These are phyloP conservation scores for Westerdykella ornata DNA, from an alignment of 2,329 filamentous ascomycete genomes.

Conservation along the genomic window DNA sequence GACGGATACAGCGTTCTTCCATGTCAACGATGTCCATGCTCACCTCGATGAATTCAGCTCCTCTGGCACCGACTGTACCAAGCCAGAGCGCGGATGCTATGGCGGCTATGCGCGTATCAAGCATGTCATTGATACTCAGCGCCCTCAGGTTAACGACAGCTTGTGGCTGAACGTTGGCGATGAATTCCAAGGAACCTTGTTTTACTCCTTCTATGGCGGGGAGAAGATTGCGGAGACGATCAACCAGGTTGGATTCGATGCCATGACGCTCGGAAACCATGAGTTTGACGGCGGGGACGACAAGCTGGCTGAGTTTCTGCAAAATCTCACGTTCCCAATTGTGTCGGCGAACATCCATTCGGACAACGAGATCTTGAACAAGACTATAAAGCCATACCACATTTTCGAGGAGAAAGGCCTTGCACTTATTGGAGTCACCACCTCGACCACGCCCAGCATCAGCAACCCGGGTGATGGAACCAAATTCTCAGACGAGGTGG, in stretches of 20 bases:
- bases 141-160: constrained; percentile 53
- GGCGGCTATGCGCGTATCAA: constrained; percentile 61
- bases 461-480: constrained; percentile 54
- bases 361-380: constrained; percentile 53
- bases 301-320: constrained; percentile 54
- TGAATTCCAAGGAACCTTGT: constrained; percentile 63
- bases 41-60: constrained; percentile 58
- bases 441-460: constrained; percentile 53
- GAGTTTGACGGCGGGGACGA: constrained; percentile 62
- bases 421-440: constrained; percentile 60
- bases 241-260: constrained; percentile 60
- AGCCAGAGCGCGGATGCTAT: constrained; percentile 52
- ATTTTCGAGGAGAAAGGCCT: constrained; percentile 56
- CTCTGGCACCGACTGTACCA: constrained; percentile 56
- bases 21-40: constrained; percentile 63
- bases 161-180: constrained; percentile 61
- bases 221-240: constrained; percentile 63
- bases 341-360: constrained; percentile 58
- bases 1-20: constrained; percentile 50
- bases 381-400: constrained; percentile 59
- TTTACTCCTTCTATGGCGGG: constrained; percentile 60
- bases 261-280: constrained; percentile 62
- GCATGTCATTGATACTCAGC: constrained; percentile 51
- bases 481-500: constrained; percentile 52
- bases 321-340: constrained; percentile 59